A percentile compares a stretch with the other conserved stretches of the same genome.
These are phyloP conservation scores for Colletotrichum orchidophilum DNA, from an alignment of 2,329 filamentous ascomycete species.

Conservation along the genomic window DNA sequence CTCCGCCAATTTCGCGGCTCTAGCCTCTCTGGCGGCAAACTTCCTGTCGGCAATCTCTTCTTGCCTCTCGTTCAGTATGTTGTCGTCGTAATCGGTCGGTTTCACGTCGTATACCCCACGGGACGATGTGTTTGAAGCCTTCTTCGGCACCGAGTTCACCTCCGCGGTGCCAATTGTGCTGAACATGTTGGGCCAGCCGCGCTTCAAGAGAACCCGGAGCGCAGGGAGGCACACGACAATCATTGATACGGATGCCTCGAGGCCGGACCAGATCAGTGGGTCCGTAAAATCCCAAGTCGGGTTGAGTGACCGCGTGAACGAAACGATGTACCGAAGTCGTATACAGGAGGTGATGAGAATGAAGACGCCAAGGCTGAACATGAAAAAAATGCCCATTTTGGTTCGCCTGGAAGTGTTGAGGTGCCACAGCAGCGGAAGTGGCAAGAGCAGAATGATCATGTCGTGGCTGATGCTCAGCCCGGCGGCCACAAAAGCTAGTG, in stretches of 20 bases:
- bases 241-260: constrained; percentile 53
- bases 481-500: constrained; percentile 42
- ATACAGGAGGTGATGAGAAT: constrained; percentile 47
- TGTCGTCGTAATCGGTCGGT: neutral
- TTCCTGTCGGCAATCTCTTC: constrained; percentile 6
- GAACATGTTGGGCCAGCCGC: constrained; percentile 21
- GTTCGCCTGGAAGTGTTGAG: constrained; percentile 41
- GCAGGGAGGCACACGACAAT: constrained; percentile 53
- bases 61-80: neutral
- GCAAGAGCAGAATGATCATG: constrained; percentile 44
- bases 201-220: constrained; percentile 44
- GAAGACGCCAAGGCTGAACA: constrained; percentile 50
- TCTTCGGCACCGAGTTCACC: neutral
- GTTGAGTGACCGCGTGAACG: constrained; percentile 45
- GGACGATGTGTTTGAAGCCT: constrained; percentile 5
- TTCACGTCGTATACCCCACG: neutral
- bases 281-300: constrained; percentile 54
- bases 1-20: constrained; percentile 6
- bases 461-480: constrained; percentile 47
- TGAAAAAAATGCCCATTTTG: constrained; percentile 43
- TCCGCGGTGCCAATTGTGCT: constrained; percentile 5
- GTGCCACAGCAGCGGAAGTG: constrained; percentile 43
- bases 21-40: neutral
- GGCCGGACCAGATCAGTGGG: constrained; percentile 52
- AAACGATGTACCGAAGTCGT: constrained; percentile 46